Percentiles rank a stretch among this genome's conserved stretches.
Evolutionary conservation across 495 filamentous ascomycete genomes (phyloP).

Genomic region (Trichoderma gamsii): DNA sequence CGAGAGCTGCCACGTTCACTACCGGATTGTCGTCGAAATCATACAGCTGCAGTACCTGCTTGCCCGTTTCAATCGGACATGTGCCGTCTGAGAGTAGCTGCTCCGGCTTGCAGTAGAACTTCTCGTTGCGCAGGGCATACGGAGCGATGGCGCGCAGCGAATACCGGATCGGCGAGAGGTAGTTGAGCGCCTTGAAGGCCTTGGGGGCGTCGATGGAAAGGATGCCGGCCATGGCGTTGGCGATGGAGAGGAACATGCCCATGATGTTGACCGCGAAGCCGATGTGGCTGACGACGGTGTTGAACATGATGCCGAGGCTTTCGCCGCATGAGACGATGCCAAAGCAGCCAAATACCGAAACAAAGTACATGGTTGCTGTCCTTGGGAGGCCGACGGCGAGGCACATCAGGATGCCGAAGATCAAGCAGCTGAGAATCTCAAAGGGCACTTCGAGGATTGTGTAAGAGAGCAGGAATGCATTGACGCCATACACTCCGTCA

Average conservation of each 20-base stretch:
- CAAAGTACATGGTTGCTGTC: constrained; percentile 56
- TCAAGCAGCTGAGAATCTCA: constrained; percentile 54
- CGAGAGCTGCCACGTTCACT: constrained; percentile 55
- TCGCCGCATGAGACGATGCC: constrained; percentile 68
- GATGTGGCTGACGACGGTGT: constrained; percentile 64
- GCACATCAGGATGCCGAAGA: constrained; percentile 55
- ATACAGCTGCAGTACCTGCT: constrained; percentile 59
- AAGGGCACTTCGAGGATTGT: constrained; percentile 63
- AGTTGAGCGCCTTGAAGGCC: constrained; percentile 61
- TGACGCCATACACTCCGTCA: constrained; percentile 59
- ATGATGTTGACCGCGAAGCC: constrained; percentile 69
- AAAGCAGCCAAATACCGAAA: constrained; percentile 60
- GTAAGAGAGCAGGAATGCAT: constrained; percentile 64
- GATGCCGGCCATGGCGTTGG: constrained; percentile 61
- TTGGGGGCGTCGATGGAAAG: constrained; percentile 59
- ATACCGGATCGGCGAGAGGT: constrained; percentile 65
- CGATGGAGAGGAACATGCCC: constrained; percentile 55
- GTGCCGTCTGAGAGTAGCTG: constrained; percentile 50
- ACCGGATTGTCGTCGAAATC: constrained; percentile 50
- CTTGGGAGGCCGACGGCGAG: constrained; percentile 58
- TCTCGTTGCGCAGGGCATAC: constrained; percentile 49
- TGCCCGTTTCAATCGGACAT: constrained; percentile 56
- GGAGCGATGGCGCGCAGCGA: constrained; percentile 55
- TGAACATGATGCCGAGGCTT: constrained; percentile 73
- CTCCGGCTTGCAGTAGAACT: constrained; percentile 52